Conservation (phyloP, 371 early-diverging fungal species). For the Quaeritorhiza haematococci region DNA sequence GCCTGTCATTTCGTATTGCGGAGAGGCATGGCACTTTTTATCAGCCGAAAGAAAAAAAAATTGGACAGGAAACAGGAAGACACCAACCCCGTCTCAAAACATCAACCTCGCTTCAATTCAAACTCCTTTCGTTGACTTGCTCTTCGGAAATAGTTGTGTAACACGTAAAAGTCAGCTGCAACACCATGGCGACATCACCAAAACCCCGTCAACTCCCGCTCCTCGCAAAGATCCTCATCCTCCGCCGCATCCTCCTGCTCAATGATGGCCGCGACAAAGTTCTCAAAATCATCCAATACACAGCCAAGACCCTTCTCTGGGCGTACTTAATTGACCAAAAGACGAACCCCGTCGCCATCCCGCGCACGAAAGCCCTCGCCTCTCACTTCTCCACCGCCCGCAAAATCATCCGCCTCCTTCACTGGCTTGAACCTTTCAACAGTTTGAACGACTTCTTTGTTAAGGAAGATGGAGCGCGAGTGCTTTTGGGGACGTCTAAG, state of each 20-base stretch:
- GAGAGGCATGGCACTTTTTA: too few species aligned
- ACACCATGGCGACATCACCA: too few species aligned
- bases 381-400: slow-evolving; percentile 69
- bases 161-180: too few species aligned
- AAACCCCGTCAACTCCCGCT: too few species aligned
- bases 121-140: too few species aligned
- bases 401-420: slow-evolving; percentile 65
- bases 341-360: slow-evolving; percentile 26
- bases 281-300: slow-evolving; percentile 75
- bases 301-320: slow-evolving; percentile 62
- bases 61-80: too few species aligned
- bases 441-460: slow-evolving; percentile 29
- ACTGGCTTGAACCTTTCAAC: slow-evolving; percentile 54
- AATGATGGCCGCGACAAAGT: slow-evolving; percentile 82
- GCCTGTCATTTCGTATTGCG: too few species aligned
- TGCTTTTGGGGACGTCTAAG: neutral
- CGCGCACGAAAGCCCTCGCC: slow-evolving; percentile 43
- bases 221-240: slow-evolving; percentile 22
- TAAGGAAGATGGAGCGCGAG: slow-evolving; percentile 1
- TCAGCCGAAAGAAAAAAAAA: too few species aligned
- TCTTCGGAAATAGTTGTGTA: too few species aligned
- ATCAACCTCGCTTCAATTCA: too few species aligned
- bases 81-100: too few species aligned
- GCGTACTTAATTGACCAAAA: slow-evolving; percentile 30
- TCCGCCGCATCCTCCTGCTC: slow-evolving; percentile 46